Percentiles rank a stretch among this genome's conserved stretches.
Evolutionary conservation across 2,329 filamentous ascomycete genomes (phyloP).

Genomic region (Pseudofabraea citricarpa): DNA sequence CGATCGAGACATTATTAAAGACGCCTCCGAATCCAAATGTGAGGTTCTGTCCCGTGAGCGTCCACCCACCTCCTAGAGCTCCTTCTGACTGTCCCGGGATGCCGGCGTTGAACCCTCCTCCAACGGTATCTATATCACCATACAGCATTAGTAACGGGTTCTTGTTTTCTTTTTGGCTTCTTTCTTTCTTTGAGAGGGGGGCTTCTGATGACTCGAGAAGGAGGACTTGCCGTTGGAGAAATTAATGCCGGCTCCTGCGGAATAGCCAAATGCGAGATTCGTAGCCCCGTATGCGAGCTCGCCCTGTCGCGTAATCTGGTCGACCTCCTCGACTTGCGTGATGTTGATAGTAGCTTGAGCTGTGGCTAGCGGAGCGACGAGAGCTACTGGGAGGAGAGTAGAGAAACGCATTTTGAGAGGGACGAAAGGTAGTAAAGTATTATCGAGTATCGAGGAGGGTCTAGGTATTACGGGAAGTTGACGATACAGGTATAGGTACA

Average conservation of each 20-base stretch:
- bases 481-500: too few relatives aligned
- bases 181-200: too few relatives aligned
- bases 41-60: neutral
- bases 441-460: too few relatives aligned
- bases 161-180: too few relatives aligned
- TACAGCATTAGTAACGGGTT: neutral
- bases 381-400: neutral
- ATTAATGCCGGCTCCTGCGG: neutral
- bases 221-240: neutral
- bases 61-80: constrained; percentile 1
- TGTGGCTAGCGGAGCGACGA: neutral
- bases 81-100: neutral
- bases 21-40: constrained; percentile 1
- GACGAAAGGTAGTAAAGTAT: too few relatives aligned
- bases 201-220: neutral
- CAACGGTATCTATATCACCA: neutral
- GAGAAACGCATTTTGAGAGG: neutral
- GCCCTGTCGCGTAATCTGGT: neutral
- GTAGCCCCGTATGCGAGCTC: neutral
- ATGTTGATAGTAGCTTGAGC: neutral
- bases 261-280: constrained; percentile 2
- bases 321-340: neutral
- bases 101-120: neutral
- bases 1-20: neutral
- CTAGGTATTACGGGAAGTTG: too few relatives aligned